Conservation (phyloP, 495 filamentous ascomycete genomes). For the Podospora didyma region DNA sequence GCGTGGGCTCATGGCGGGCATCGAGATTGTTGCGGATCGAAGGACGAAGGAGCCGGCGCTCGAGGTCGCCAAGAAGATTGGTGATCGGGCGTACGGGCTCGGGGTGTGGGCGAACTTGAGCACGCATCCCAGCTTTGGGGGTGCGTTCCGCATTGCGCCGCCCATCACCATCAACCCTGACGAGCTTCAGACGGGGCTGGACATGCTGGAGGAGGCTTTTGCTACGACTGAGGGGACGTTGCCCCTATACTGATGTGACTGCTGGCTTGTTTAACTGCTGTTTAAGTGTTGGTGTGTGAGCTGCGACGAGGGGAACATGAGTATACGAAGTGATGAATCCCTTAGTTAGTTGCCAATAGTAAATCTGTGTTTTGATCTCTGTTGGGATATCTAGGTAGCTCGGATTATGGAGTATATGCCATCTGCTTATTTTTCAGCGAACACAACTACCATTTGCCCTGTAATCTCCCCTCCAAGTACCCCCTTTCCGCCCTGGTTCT, state of each 20-base stretch:
- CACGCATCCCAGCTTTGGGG: slow-evolving; percentile 47
- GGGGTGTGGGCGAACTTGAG: slow-evolving; percentile 53
- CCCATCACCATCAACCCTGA: slow-evolving; percentile 51
- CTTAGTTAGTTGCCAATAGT: no score
- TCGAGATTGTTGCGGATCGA: slow-evolving; percentile 49
- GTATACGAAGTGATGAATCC: no score
- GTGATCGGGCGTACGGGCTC: slow-evolving; percentile 39
- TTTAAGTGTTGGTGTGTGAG: no score
- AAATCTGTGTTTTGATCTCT: no score
- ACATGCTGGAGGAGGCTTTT: slow-evolving; percentile 46
- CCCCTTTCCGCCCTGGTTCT: no score
- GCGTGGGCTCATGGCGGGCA: slow-evolving; percentile 48
- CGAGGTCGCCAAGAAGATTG: slow-evolving; percentile 45
- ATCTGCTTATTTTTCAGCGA: no score
- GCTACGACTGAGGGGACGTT: slow-evolving; percentile 14
- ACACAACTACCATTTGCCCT: no score
- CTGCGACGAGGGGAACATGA: no score
- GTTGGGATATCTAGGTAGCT: no score
- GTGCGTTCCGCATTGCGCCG: slow-evolving; percentile 54
- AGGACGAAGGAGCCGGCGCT: slow-evolving; percentile 37
- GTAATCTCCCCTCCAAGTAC: no score
- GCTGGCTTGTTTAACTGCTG: no score
- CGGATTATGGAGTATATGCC: no score
- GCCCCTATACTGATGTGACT: slow-evolving; percentile 10
- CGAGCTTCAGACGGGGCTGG: slow-evolving; percentile 46